phyloP scores from a whole-genome alignment of 306 rosid species.

The Prunus dulcis region DNA sequence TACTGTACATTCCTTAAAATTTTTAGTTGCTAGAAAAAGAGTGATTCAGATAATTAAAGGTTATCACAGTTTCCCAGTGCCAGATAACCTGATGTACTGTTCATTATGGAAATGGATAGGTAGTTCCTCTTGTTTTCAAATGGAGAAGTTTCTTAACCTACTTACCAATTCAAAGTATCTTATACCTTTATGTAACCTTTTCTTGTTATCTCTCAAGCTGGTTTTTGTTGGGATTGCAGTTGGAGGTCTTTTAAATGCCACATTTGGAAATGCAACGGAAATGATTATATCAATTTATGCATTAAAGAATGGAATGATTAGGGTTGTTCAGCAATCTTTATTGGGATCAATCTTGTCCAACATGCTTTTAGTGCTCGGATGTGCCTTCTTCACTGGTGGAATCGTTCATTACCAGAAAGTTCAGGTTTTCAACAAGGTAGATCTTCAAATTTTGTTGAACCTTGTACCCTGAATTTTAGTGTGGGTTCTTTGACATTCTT shows the following conservation, averaged over 20 bases:
- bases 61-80: neutral
- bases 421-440: conserved; percentile 75
- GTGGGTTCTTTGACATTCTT: conserved; percentile 2
- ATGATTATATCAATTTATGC: conserved; percentile 90
- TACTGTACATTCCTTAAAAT: neutral
- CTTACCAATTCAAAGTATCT: neutral
- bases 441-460: conserved; percentile 6
- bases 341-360: conserved; percentile 89
- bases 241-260: conserved; percentile 92
- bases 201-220: neutral
- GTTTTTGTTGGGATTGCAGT: conserved; percentile 48
- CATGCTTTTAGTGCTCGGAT: conserved; percentile 92
- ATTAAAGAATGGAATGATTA: conserved; percentile 76
- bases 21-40: neutral
- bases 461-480: neutral
- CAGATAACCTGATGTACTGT: neutral
- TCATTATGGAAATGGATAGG: neutral
- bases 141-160: neutral
- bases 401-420: conserved; percentile 50
- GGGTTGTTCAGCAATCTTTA: conserved; percentile 92
- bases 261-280: conserved; percentile 90
- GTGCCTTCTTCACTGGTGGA: conserved; percentile 92
- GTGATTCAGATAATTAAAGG: neutral
- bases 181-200: neutral
- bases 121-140: neutral